phyloP scores from a whole-genome alignment of 495 filamentous ascomycete species.

The Neurospora sp. region DNA sequence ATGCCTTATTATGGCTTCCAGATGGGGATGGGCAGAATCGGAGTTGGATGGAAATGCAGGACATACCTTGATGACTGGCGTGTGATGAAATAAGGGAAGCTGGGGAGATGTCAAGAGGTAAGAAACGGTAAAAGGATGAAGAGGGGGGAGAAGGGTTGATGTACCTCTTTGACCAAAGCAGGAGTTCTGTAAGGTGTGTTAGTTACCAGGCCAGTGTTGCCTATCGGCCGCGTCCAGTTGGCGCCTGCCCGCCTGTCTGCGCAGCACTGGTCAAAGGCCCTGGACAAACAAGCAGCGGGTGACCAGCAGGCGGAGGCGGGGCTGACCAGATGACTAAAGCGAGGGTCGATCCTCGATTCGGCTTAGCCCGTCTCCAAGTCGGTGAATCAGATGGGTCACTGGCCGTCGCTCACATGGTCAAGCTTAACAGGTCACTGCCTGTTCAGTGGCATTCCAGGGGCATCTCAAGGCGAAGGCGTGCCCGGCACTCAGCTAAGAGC shows the following conservation, averaged over 20 bases:
- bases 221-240: not conserved
- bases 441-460: not conserved
- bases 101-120: not conserved
- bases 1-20: not conserved
- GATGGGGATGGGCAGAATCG: not conserved
- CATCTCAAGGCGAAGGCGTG: not conserved
- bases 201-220: not conserved
- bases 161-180: not conserved
- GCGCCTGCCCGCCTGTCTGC: not conserved
- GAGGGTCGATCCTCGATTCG: slow-evolving; percentile 1
- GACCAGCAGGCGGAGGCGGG: slow-evolving; percentile 14
- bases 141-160: not conserved
- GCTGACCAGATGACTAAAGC: slow-evolving; percentile 21
- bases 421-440: not conserved
- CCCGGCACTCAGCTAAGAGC: not conserved
- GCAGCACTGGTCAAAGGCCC: not conserved
- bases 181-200: not conserved
- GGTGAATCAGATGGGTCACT: slow-evolving; percentile 19
- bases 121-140: not conserved
- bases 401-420: slow-evolving; percentile 17
- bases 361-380: slow-evolving; percentile 3
- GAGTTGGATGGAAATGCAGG: not conserved
- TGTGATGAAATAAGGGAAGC: not conserved
- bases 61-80: not conserved
- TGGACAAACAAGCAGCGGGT: not conserved